phyloP scores from a whole-genome alignment of 140 eudicot genomes.

The Anethum foeniculum region DNA sequence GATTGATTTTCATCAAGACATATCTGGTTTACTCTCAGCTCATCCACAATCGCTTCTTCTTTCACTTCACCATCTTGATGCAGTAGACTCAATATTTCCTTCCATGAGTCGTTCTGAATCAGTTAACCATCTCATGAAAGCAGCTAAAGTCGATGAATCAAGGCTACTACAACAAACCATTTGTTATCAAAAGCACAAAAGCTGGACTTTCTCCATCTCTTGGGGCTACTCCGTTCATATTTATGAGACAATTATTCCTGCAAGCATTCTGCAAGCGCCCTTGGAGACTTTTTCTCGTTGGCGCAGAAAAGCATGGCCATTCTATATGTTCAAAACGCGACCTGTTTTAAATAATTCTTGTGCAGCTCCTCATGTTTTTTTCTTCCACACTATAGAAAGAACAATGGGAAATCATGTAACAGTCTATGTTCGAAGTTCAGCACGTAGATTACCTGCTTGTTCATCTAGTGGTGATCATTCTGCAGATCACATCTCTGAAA shows the following conservation, averaged over 20 bases:
- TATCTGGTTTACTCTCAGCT: conserved; percentile 51
- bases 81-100: conserved; percentile 54
- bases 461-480: conserved; percentile 28
- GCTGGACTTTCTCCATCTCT: conserved; percentile 57
- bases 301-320: conserved; percentile 27
- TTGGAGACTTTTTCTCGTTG: conserved; percentile 50
- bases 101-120: conserved; percentile 43
- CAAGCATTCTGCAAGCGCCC: conserved; percentile 43
- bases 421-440: conserved; percentile 28
- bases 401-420: conserved; percentile 12
- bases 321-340: conserved; percentile 50
- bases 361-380: conserved; percentile 51
- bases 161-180: conserved; percentile 56
- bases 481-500: conserved; percentile 24
- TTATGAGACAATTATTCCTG: conserved; percentile 32
- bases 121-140: conserved; percentile 47
- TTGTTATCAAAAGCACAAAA: conserved; percentile 36
- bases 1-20: conserved; percentile 56
- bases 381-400: conserved; percentile 33
- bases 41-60: conserved; percentile 54
- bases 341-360: conserved; percentile 27
- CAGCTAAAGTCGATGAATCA: conserved; percentile 43
- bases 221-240: conserved; percentile 66
- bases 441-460: conserved; percentile 29
- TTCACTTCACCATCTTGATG: conserved; percentile 75